Evolutionary conservation across 73 alveolate genomes (phyloP).

Genomic region (Paramecium octaurelia): DNA sequence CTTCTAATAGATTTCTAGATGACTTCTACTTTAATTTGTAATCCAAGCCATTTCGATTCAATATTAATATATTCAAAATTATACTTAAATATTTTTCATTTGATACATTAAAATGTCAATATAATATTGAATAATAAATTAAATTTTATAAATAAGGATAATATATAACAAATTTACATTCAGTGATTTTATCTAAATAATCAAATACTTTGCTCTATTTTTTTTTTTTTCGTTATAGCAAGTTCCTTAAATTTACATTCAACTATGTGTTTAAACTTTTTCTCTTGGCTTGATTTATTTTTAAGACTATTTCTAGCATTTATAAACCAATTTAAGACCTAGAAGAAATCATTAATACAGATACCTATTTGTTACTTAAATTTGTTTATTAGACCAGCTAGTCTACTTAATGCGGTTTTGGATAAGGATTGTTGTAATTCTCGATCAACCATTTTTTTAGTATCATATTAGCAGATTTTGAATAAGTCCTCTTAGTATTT

Average conservation of each 20-base stretch:
- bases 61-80: background rate
- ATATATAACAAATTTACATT: background rate
- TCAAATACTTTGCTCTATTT: background rate
- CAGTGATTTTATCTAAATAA: background rate
- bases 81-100: background rate
- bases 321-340: constrained; percentile 43
- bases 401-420: background rate
- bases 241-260: constrained; percentile 6
- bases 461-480: constrained; percentile 4
- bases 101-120: background rate
- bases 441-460: constrained; percentile 38
- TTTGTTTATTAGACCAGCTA: background rate
- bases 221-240: background rate
- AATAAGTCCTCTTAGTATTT: constrained; percentile 28
- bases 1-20: background rate
- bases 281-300: background rate
- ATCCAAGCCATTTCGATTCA: background rate
- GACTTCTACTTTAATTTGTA: background rate
- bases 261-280: background rate
- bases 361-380: background rate
- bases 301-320: constrained; percentile 36
- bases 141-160: background rate
- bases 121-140: background rate
- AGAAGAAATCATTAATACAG: background rate
- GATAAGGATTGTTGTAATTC: constrained; percentile 20